Conservation (phyloP, 2,329 filamentous ascomycete species). For the Aaosphaeria pasadenensis region DNA sequence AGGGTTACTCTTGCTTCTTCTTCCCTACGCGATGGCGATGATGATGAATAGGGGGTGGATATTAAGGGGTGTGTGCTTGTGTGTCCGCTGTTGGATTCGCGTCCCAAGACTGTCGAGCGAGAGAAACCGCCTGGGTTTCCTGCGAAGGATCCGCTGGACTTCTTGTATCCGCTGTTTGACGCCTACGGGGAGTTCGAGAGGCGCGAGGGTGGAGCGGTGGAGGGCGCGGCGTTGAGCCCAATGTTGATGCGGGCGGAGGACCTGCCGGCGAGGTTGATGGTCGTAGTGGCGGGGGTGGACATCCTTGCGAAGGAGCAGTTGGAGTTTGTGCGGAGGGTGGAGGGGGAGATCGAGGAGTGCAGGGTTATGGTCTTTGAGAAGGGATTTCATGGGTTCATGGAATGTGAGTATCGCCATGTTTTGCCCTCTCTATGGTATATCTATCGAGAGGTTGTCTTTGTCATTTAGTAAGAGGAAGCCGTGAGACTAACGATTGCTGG, state of each 20-base stretch:
- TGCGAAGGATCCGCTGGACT: slow-evolving; percentile 36
- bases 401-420: slow-evolving; percentile 11
- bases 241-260: slow-evolving; percentile 32
- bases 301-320: slow-evolving; percentile 43
- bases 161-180: slow-evolving; percentile 44
- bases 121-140: slow-evolving; percentile 43
- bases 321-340: slow-evolving; percentile 36
- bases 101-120: slow-evolving; percentile 26
- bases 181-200: slow-evolving; percentile 39
- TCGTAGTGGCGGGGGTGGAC: slow-evolving; percentile 42
- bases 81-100: slow-evolving; percentile 31
- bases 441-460: neutral
- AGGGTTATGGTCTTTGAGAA: slow-evolving; percentile 21
- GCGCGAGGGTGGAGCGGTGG: slow-evolving; percentile 11
- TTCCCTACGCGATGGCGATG: neutral
- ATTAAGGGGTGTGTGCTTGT: slow-evolving; percentile 40
- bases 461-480: neutral
- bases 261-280: slow-evolving; percentile 39
- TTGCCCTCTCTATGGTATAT: neutral
- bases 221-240: slow-evolving; percentile 38
- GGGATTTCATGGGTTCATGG: slow-evolving; percentile 32
- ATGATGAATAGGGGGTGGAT: neutral
- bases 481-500: neutral
- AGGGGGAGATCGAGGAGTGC: slow-evolving; percentile 18
- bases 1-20: neutral